phyloP scores from a whole-genome alignment of 139 green algal genomes.

The Micractinium sp. region DNA sequence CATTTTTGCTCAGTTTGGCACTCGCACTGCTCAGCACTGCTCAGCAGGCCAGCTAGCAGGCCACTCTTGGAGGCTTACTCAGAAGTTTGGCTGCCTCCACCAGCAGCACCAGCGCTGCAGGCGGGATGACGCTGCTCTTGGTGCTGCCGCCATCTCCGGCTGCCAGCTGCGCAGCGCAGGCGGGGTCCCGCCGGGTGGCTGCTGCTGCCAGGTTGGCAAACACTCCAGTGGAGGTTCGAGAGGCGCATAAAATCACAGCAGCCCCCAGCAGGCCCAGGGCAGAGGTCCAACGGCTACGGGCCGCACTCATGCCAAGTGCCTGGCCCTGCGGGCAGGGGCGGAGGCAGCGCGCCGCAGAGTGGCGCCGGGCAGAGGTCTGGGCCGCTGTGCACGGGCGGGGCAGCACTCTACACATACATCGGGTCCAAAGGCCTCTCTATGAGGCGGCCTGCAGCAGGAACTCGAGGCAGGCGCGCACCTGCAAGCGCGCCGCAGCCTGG shows the following conservation, averaged over 20 bases:
- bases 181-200: background rate
- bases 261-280: background rate
- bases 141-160: background rate
- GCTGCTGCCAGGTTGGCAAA: constrained; percentile 1
- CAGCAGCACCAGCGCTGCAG: background rate
- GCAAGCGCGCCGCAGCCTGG: too few relatives aligned
- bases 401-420: too few relatives aligned
- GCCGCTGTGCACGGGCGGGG: too few relatives aligned
- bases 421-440: too few relatives aligned
- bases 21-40: background rate
- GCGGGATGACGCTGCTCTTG: background rate
- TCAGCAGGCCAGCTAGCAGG: background rate
- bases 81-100: background rate
- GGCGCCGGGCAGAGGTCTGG: too few relatives aligned
- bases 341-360: too few relatives aligned
- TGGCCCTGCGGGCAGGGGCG: too few relatives aligned
- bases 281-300: background rate
- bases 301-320: too few relatives aligned
- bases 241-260: background rate
- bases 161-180: background rate
- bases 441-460: too few relatives aligned
- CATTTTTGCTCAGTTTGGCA: too few relatives aligned
- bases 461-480: too few relatives aligned
- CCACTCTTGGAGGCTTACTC: background rate
- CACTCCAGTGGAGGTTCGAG: background rate